A percentile compares a stretch with the other conserved stretches of the same genome.
Evolutionary conservation across 306 rosid genomes (phyloP).

Genomic region (Trifolium pratense): DNA sequence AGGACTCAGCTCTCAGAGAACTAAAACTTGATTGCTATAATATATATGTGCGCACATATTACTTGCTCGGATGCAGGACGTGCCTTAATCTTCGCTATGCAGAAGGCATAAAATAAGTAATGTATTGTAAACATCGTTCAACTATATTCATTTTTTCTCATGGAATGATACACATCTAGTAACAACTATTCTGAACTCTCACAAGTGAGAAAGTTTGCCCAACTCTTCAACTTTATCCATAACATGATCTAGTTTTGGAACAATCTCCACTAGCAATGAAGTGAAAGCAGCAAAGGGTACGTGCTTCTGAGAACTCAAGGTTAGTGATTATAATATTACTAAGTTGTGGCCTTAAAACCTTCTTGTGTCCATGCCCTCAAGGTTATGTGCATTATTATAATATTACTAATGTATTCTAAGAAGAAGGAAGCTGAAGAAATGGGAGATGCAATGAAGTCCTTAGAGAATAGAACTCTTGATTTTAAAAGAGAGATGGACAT

Average conservation of each 20-base stretch:
- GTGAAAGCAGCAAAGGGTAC: conserved; percentile 89
- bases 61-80: not conserved
- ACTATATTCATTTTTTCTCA: not conserved
- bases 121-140: not conserved
- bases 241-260: conserved; percentile 76
- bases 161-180: not conserved
- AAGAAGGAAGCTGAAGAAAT: too few species aligned
- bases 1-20: not conserved
- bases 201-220: conserved; percentile 71
- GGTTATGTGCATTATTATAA: too few species aligned
- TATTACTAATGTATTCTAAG: too few species aligned
- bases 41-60: not conserved
- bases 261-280: conserved; percentile 75
- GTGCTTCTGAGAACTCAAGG: conserved; percentile 83
- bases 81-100: not conserved
- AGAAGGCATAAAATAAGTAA: not conserved
- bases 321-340: conserved; percentile 62
- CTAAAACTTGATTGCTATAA: not conserved
- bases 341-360: conserved; percentile 66
- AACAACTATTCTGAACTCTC: conserved; percentile 58
- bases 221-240: conserved; percentile 71
- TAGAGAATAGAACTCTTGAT: too few species aligned
- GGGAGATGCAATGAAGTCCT: too few species aligned
- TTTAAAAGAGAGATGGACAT: too few species aligned
- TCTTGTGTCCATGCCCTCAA: conserved; percentile 48